Conservation (phyloP, 2,329 filamentous ascomycete genomes). For the Arthroderma sp. region DNA sequence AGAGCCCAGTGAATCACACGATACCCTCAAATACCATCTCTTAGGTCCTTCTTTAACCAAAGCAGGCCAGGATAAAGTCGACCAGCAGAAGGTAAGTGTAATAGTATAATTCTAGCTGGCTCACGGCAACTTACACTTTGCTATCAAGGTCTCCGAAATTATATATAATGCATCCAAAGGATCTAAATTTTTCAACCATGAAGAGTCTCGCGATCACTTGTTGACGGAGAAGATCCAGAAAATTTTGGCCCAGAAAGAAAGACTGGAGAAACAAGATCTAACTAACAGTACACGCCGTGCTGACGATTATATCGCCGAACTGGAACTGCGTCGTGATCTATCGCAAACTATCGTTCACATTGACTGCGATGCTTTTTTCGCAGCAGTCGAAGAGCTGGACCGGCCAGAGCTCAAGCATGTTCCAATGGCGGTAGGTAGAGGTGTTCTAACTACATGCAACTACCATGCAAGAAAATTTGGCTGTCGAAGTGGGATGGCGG, state of each 20-base stretch:
- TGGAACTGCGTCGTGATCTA: conserved; percentile 68
- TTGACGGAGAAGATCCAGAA: conserved; percentile 76
- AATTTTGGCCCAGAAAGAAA: conserved; percentile 61
- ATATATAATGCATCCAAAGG: conserved; percentile 96
- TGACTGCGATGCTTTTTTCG: conserved; percentile 96
- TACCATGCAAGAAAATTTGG: conserved; percentile 84
- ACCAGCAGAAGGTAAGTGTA: conserved; percentile 60
- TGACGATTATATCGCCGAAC: conserved; percentile 65
- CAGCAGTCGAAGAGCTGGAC: conserved; percentile 77
- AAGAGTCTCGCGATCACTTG: conserved; percentile 66
- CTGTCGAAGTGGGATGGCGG: conserved; percentile 87
- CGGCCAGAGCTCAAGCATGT: conserved; percentile 71
- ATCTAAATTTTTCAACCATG: conserved; percentile 89
- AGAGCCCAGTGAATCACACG: conserved; percentile 23
- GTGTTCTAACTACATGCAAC: conserved; percentile 62
- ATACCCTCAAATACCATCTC: conserved; percentile 75
- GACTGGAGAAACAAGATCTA: conserved; percentile 64
- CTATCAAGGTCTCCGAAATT: conserved; percentile 66
- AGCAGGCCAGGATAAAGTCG: conserved; percentile 82
- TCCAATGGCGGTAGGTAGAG: conserved; percentile 79
- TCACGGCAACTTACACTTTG: background rate
- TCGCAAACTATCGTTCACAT: conserved; percentile 79
- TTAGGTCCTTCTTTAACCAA: conserved; percentile 87
- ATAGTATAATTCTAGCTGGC: background rate
- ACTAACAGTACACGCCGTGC: conserved; percentile 59